Evolutionary conservation across 805 yeast genomes (phyloP), one percentile per base, ranked within the genome.

Genomic region (Sungouiella thailandica): DNA sequence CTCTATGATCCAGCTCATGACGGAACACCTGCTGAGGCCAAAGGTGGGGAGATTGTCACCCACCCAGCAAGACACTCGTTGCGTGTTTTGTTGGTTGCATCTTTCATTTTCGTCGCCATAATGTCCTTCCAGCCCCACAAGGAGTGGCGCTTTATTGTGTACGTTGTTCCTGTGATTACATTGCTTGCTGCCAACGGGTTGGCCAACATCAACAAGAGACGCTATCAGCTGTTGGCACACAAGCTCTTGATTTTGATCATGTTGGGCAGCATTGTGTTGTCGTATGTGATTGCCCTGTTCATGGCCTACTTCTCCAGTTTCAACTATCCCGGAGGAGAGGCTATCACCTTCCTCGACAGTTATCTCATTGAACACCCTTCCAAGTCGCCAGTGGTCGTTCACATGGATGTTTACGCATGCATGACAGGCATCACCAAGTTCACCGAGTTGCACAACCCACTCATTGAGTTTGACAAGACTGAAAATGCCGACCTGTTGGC

Each of bases 311-410:
- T 78, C 4, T 86, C 96, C 1, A 69, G 82, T 31, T 63, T 64
- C 55, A 90, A 90, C 55, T 90, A 90, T 52, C 95, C 96, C 2
- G 97, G 97, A 9, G 97, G 96, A 0, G 68, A 59, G 1, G 95
- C 96, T 1, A 58, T 88, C 22, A 40, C 52, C 11, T 49, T 50
- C 15, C 68, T 83, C 37, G 83, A 86, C 47, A 46, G 63, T 7
- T 52, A 62, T 26, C 47, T 73, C 17, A 32, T 60, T 7, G 17
- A 41, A 3, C 33, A 45, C 27, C 33, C 39, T 18, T 3, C 16
- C 3, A 19, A 17, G 7, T 15, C 14, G 5, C 38, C 52, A 11
- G 38, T 65, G 12, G 56, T 67, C 0, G 76, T 89, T 7, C 95
- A 89, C 55, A 60, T 86, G 61, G 94, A 84, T 48, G 80, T 81